Conservation (phyloP, 805 yeast genomes). For the Sugiyamaella boreocaroliniensis region DNA sequence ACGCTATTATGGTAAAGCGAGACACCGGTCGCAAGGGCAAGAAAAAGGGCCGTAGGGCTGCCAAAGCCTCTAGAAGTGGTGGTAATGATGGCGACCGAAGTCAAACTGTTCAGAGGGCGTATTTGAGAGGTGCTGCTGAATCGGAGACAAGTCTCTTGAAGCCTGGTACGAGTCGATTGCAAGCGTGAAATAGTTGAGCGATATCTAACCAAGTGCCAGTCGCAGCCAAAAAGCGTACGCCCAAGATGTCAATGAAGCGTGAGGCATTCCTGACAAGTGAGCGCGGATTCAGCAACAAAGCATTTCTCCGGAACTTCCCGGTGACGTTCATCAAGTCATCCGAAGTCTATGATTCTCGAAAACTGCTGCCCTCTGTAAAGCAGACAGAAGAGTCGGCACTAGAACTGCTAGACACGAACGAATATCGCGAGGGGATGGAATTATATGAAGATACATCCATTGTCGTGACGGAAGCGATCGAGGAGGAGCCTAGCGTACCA, state of each 20-base stretch:
- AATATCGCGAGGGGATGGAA: no score
- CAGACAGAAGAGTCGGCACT: no score
- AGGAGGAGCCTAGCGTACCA: no score
- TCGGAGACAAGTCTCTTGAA: neutral
- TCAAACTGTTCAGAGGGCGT: neutral
- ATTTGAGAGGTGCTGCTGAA: neutral
- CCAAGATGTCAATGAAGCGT: neutral
- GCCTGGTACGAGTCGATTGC: neutral
- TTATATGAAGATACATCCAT: no score
- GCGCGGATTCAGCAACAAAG: neutral
- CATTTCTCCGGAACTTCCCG: constrained; percentile 1
- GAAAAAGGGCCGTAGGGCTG: neutral
- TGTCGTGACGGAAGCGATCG: no score
- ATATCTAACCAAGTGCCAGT: neutral
- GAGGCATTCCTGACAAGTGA: neutral
- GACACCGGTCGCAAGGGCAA: neutral
- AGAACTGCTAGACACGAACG: no score
- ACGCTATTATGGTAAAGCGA: neutral
- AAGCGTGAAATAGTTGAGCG: no score
- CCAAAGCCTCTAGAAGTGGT: neutral
- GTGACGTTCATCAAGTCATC: constrained; percentile 9
- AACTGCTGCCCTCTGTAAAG: no score
- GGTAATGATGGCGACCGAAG: neutral
- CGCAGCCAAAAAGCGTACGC: neutral
- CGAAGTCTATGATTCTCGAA: constrained; percentile 2